Conservation (phyloP, 1,284 basidiomycete genomes). For the Sanghuangporus weigelae region DNA sequence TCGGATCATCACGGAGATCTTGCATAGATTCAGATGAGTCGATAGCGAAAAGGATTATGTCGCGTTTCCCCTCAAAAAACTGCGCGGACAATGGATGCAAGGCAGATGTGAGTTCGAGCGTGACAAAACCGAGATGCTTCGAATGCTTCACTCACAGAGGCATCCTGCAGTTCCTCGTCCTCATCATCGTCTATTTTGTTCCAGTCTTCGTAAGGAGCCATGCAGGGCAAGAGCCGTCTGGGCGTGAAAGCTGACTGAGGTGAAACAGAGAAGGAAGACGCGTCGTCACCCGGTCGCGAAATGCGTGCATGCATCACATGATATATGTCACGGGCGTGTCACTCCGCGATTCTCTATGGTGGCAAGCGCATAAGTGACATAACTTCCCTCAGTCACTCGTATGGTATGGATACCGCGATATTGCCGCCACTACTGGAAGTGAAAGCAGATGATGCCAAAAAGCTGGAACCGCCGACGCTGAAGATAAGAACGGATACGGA, state of each 20-base stretch:
- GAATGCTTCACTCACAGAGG: constrained; percentile 41
- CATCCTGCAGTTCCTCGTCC: constrained; percentile 71
- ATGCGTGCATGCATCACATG: neutral
- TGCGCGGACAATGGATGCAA: constrained; percentile 27
- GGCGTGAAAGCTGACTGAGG: neutral
- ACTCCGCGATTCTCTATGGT: neutral
- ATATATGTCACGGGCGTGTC: neutral
- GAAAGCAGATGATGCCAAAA: neutral
- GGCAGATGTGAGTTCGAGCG: neutral
- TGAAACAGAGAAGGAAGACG: neutral
- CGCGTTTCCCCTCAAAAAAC: constrained; percentile 70
- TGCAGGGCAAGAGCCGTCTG: constrained; percentile 20
- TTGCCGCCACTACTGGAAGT: constrained; percentile 29
- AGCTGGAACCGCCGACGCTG: constrained; percentile 22
- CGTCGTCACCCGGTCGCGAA: neutral
- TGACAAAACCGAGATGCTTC: neutral
- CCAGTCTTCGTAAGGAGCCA: constrained; percentile 70
- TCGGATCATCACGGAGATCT: constrained; percentile 55
- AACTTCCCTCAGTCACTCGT: neutral
- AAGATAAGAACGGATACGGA: constrained; percentile 68
- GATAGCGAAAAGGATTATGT: constrained; percentile 89
- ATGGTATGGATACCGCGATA: neutral
- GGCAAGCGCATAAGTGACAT: neutral
- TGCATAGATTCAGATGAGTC: constrained; percentile 92
- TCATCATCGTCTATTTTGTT: constrained; percentile 70